Conservation (phyloP, 1,139 yeast species). For the Debaryomycetaceae sp. region DNA sequence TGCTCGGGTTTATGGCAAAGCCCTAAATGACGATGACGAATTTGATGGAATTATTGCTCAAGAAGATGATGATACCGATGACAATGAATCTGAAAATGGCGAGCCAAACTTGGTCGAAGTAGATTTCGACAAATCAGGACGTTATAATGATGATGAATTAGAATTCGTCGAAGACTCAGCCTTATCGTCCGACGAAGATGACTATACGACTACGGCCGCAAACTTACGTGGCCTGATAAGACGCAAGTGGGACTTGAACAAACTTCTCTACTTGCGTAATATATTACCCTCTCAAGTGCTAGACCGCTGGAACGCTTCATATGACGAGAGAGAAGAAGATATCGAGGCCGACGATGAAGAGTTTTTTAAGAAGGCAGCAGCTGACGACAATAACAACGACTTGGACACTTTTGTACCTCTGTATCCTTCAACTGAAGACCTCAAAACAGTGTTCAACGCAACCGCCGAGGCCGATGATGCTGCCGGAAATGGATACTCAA, state of each 20-base stretch:
- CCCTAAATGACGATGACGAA: slow-evolving; percentile 39
- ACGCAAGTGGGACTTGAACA: slow-evolving; percentile 70
- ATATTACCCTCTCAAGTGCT: slow-evolving; percentile 68
- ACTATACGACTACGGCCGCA: slow-evolving; percentile 36
- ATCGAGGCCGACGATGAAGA: slow-evolving; percentile 41
- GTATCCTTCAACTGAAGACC: slow-evolving; percentile 38
- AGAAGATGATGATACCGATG: slow-evolving; percentile 25
- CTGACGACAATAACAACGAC: slow-evolving; percentile 16
- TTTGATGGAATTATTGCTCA: slow-evolving; percentile 26
- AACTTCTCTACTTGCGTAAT: slow-evolving; percentile 67
- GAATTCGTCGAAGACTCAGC: slow-evolving; percentile 39
- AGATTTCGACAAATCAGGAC: slow-evolving; percentile 28
- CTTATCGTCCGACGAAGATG: slow-evolving; percentile 29
- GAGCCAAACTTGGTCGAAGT: slow-evolving; percentile 34
- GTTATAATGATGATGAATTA: slow-evolving; percentile 36
- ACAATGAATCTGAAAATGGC: slow-evolving; percentile 18
- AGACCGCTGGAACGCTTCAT: slow-evolving; percentile 56
- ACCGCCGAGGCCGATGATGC: slow-evolving; percentile 17
- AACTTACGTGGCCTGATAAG: slow-evolving; percentile 27
- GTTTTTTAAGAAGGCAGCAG: slow-evolving; percentile 49
- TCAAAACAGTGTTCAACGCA: slow-evolving; percentile 45
- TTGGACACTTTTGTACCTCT: slow-evolving; percentile 23
- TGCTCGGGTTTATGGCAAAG: slow-evolving; percentile 49
- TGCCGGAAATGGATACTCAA: slow-evolving; percentile 35
- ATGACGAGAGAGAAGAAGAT: slow-evolving; percentile 34